Percentiles rank a stretch among this genome's conserved stretches.
Evolutionary conservation across 2,329 filamentous ascomycete species (phyloP).

Genomic region (Ceratocystis diversiconidia): DNA sequence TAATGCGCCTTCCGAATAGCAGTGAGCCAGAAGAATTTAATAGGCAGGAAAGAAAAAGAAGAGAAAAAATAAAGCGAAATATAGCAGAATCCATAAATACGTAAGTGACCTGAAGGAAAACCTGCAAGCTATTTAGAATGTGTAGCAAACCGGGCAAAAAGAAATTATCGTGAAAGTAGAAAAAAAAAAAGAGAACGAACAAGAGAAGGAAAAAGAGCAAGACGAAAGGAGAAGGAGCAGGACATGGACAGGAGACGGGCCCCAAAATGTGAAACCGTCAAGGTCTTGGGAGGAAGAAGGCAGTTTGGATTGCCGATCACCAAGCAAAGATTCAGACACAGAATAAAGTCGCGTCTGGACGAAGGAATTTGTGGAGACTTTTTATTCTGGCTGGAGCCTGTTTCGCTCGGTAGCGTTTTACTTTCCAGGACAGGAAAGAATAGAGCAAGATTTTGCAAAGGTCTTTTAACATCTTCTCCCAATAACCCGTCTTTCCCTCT

Average conservation of each 20-base stretch:
- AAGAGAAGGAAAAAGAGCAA: not conserved
- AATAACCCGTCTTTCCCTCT: too few relatives aligned
- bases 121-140: not conserved
- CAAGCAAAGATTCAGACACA: not conserved
- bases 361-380: not conserved
- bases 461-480: too few relatives aligned
- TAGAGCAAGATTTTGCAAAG: too few relatives aligned
- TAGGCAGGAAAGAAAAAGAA: not conserved
- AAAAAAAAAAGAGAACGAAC: not conserved
- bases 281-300: not conserved
- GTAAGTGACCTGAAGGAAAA: not conserved
- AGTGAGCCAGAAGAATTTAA: not conserved
- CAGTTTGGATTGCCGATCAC: not conserved
- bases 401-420: too few relatives aligned
- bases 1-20: not conserved
- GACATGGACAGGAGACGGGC: not conserved
- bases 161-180: not conserved
- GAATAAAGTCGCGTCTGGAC: not conserved
- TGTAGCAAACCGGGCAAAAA: not conserved
- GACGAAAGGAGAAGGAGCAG: not conserved
- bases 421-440: too few relatives aligned
- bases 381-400: not conserved
- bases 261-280: conserved; percentile 8
- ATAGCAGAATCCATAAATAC: not conserved
- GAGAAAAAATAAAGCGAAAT: not conserved